phyloP scores from a whole-genome alignment of 805 yeast genomes.

The Zygotorulaspora danielsina region DNA sequence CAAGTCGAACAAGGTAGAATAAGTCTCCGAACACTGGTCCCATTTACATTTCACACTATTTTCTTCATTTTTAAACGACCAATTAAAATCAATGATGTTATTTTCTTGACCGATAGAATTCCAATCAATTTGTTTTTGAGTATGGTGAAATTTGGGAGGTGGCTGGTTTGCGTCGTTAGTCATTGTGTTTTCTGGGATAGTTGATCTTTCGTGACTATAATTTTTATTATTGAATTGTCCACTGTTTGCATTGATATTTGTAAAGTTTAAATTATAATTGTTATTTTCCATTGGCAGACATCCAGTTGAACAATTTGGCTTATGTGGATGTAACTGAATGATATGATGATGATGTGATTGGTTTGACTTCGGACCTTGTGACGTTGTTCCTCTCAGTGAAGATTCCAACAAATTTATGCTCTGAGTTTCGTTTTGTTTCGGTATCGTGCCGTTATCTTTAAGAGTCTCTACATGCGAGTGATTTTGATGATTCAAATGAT shows the following conservation, averaged over 20 bases:
- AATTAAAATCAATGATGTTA: slow-evolving; percentile 40
- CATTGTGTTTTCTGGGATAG: slow-evolving; percentile 3
- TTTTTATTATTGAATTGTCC: slow-evolving; percentile 1
- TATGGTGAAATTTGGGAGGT: slow-evolving; percentile 8
- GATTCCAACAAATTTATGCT: slow-evolving; percentile 16
- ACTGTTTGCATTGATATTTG: neutral
- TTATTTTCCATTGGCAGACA: neutral
- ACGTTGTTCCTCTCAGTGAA: slow-evolving; percentile 8
- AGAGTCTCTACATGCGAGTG: slow-evolving; percentile 12
- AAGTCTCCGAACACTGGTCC: slow-evolving; percentile 53
- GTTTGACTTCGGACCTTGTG: slow-evolving; percentile 6
- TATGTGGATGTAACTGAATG: slow-evolving; percentile 37
- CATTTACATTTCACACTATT: slow-evolving; percentile 53
- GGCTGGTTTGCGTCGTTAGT: slow-evolving; percentile 5
- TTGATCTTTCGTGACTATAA: slow-evolving; percentile 10
- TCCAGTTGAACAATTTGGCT: slow-evolving; percentile 1
- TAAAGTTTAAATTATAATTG: neutral
- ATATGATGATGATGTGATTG: slow-evolving; percentile 39
- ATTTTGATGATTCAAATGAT: slow-evolving; percentile 29
- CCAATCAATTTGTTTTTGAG: slow-evolving; percentile 2
- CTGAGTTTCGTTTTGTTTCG: neutral
- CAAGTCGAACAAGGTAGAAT: slow-evolving; percentile 39
- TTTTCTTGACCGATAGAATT: slow-evolving; percentile 2
- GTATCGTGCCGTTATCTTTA: slow-evolving; percentile 1
- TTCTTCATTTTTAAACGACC: slow-evolving; percentile 35